phyloP scores from a whole-genome alignment of 2,329 filamentous ascomycete genomes.

The Phaeosphaeria sp. region DNA sequence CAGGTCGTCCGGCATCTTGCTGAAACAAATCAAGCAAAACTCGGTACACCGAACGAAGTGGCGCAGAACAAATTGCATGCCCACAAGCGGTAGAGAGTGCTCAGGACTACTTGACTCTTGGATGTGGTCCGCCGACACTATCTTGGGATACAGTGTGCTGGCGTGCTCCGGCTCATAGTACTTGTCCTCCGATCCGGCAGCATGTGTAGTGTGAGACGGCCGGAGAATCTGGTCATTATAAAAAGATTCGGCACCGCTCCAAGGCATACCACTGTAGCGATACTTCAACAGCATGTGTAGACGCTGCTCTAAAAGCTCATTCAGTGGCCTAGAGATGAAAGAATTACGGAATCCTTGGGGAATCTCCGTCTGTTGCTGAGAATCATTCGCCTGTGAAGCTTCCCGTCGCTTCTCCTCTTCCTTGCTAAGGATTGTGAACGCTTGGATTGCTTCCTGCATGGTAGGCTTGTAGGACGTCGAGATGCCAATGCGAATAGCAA shows the following conservation, averaged over 20 bases:
- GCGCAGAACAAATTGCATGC: constrained; percentile 77
- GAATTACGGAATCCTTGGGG: constrained; percentile 58
- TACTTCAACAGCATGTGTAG: constrained; percentile 69
- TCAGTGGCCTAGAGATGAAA: constrained; percentile 75
- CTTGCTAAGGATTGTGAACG: constrained; percentile 55
- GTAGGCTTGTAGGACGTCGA: constrained; percentile 76
- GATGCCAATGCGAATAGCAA: constrained; percentile 73
- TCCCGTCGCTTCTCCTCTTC: constrained; percentile 37
- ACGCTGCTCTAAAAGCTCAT: constrained; percentile 69
- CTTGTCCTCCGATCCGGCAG: constrained; percentile 46
- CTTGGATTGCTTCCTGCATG: constrained; percentile 57
- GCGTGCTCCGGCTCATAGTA: constrained; percentile 47
- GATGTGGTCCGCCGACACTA: constrained; percentile 62
- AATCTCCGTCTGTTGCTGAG: constrained; percentile 14
- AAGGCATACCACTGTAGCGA: constrained; percentile 63
- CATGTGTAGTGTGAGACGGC: constrained; percentile 34
- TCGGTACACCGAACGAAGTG: constrained; percentile 82
- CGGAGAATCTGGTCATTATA: constrained; percentile 55
- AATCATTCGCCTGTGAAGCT: constrained; percentile 23
- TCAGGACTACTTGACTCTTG: constrained; percentile 33
- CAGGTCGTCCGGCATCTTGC: constrained; percentile 68
- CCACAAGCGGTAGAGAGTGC: constrained; percentile 62
- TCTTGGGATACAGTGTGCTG: constrained; percentile 46
- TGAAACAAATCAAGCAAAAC: constrained; percentile 86
- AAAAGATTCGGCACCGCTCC: constrained; percentile 71